A percentile compares a stretch with the other conserved stretches of the same genome.
These are phyloP conservation scores for Tuber aestivum DNA, from an alignment of 495 filamentous ascomycete species.

Conservation along the genomic window DNA sequence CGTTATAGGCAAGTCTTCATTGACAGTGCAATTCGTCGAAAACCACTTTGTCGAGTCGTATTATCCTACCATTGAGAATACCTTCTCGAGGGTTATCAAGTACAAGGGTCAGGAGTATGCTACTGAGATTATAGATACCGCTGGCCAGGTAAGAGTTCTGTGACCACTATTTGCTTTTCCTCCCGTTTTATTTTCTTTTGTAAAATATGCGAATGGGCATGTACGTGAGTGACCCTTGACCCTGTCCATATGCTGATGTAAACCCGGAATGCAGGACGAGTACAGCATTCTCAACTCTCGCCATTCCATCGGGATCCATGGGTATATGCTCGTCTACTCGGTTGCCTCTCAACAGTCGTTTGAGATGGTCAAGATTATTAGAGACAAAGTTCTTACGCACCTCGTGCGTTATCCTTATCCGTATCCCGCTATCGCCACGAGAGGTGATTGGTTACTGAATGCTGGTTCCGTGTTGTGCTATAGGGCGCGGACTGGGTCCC, in stretches of 20 bases:
- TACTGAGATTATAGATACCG: constrained; percentile 97
- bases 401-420: constrained; percentile 55
- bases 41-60: constrained; percentile 98
- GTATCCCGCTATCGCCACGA: constrained; percentile 5
- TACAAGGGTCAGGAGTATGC: constrained; percentile 87
- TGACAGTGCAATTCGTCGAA: constrained; percentile 96
- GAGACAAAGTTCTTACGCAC: constrained; percentile 96
- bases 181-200: constrained; percentile 3
- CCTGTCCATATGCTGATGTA: constrained; percentile 19
- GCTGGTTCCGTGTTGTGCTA: constrained; percentile 9
- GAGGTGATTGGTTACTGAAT: constrained; percentile 8
- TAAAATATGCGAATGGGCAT: not conserved
- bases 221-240: constrained; percentile 13
- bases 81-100: constrained; percentile 90
- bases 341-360: constrained; percentile 89
- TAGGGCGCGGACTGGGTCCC: constrained; percentile 90
- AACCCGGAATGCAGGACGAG: constrained; percentile 63
- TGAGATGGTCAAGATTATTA: constrained; percentile 90
- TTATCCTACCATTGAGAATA: constrained; percentile 99
- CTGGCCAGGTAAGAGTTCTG: constrained; percentile 69
- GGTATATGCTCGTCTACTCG: constrained; percentile 97
- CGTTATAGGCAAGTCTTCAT: constrained; percentile 81
- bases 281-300: constrained; percentile 97
- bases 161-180: constrained; percentile 11
- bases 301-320: constrained; percentile 99